These are phyloP conservation scores for Metarhizium rileyi DNA, from an alignment of 2,329 filamentous ascomycete species.

Conservation along the genomic window DNA sequence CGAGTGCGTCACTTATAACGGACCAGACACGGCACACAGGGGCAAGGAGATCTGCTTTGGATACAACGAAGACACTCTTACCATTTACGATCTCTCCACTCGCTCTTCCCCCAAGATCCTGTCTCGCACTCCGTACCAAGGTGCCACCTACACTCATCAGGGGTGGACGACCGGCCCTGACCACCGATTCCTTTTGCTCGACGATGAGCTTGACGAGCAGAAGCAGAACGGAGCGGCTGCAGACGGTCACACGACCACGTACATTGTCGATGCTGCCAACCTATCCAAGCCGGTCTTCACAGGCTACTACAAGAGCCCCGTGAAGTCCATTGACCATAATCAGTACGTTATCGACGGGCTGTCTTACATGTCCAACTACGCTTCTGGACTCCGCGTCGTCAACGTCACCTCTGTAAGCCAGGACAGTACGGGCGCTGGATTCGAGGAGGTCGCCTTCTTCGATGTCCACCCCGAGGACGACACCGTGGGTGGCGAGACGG, in stretches of 20 bases:
- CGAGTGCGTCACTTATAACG: slow-evolving; percentile 43
- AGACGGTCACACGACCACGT: slow-evolving; percentile 29
- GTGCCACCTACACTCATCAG: slow-evolving; percentile 46
- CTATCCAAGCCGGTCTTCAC: slow-evolving; percentile 27
- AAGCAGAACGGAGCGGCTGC: slow-evolving; percentile 28
- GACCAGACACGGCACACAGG: slow-evolving; percentile 33
- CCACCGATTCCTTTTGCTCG: slow-evolving; percentile 32
- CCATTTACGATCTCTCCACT: slow-evolving; percentile 37
- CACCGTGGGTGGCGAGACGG: slow-evolving; percentile 30
- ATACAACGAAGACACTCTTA: slow-evolving; percentile 18
- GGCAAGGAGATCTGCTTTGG: slow-evolving; percentile 21
- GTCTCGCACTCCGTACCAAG: slow-evolving; percentile 42
- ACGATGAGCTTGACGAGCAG: slow-evolving; percentile 40
- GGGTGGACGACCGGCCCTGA: slow-evolving; percentile 38
- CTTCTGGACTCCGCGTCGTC: slow-evolving; percentile 30
- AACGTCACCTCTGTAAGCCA: slow-evolving; percentile 20
- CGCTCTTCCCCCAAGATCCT: slow-evolving; percentile 35
- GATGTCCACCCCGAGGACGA: slow-evolving; percentile 39
- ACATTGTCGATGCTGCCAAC: slow-evolving; percentile 35
- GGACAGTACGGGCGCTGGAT: slow-evolving; percentile 27
- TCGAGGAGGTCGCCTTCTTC: slow-evolving; percentile 34
- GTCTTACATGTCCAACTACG: slow-evolving; percentile 38
- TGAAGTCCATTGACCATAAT: slow-evolving; percentile 35
- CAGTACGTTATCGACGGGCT: slow-evolving; percentile 32
- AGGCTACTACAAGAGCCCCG: slow-evolving; percentile 29